Evolutionary conservation across 1,139 yeast genomes (phyloP), one percentile per base, ranked within the genome.

Genomic region (Suhomyces taliae): DNA sequence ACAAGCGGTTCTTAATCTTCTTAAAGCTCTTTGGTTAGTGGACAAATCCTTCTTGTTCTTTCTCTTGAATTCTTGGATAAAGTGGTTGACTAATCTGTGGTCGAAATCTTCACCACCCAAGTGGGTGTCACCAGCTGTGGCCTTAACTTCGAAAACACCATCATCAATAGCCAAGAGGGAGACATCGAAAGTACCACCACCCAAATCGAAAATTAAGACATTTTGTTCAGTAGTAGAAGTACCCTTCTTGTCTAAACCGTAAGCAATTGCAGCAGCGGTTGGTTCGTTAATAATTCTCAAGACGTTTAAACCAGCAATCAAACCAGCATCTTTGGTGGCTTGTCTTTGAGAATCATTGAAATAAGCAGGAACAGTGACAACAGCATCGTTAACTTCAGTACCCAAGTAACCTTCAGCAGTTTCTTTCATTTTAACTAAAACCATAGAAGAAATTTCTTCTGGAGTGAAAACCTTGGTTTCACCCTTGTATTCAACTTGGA

Each of bases 1-100:
- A 72, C 90, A 87, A 59, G 95, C 93, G 62, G 95, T 85, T 79
- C 95, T 85, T 67, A 87, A 79, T 81, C 95, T 86, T 74, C 95
- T 84, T 66, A 87, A 74, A 51, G 95, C 90, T 75, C 95, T 85
- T 65, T 87, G 88, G 75, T 87, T 87, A 49, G 78, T 66, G 49
- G 87, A 77, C 62, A 87, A 73, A 69, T 87, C 95, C 68, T 81
- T 78, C 76, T 85, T 85, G 76, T 85, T 77, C 81, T 87, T 87
- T 79, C 90, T 83, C 85, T 86, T 85, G 83, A 87, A 87, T 70
- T 87, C 93, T 61, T 82, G 80, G 65, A 83, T 83, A 76, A 87
- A 86, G 77, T 81, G 87, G 73, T 76, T 86, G 54, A 87, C 87
- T 66, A 87, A 76, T 78, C 87, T 82, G 78, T 85, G 83, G 73